A percentile compares a stretch with the other conserved stretches of the same genome.
These are phyloP conservation scores for Endotrypanum monterogeii DNA, from an alignment of 208 protist species.

Conservation along the genomic window DNA sequence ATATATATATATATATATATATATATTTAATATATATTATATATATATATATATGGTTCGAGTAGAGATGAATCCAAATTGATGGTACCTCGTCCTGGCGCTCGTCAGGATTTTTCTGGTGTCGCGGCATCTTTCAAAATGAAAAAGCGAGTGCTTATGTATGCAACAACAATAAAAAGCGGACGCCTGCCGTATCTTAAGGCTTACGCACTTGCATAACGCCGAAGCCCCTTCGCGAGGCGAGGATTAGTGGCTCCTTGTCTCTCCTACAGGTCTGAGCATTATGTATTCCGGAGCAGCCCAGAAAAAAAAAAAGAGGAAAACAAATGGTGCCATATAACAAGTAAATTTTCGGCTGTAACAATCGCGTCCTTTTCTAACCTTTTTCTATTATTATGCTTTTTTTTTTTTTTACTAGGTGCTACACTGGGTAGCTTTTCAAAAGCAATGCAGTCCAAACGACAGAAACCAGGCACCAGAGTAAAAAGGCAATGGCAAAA, in stretches of 20 bases:
- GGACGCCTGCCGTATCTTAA: neutral
- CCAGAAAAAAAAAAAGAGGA: neutral
- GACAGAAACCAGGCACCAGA: constrained; percentile 10
- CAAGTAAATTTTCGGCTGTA: neutral
- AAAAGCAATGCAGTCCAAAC: neutral
- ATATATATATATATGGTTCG: neutral
- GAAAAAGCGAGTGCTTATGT: neutral
- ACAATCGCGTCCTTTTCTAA: neutral
- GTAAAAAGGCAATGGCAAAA: constrained; percentile 22
- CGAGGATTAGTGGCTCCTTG: neutral
- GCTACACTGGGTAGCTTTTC: constrained; percentile 2
- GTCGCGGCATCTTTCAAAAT: neutral
- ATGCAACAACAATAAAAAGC: neutral
- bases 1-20: neutral
- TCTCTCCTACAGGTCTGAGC: neutral
- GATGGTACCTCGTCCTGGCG: neutral
- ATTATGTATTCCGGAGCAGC: neutral
- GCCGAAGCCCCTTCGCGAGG: neutral
- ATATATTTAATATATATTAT: constrained; percentile 1
- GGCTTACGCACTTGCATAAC: neutral
- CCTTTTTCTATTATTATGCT: neutral
- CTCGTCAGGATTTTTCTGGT: neutral
- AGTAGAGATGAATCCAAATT: neutral
- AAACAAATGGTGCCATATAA: neutral
- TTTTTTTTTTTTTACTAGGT: neutral